A percentile compares a stretch with the other conserved stretches of the same genome.
Evolutionary conservation across 305 asterid genomes (phyloP).

Genomic region (Fraxinus baroniana): DNA sequence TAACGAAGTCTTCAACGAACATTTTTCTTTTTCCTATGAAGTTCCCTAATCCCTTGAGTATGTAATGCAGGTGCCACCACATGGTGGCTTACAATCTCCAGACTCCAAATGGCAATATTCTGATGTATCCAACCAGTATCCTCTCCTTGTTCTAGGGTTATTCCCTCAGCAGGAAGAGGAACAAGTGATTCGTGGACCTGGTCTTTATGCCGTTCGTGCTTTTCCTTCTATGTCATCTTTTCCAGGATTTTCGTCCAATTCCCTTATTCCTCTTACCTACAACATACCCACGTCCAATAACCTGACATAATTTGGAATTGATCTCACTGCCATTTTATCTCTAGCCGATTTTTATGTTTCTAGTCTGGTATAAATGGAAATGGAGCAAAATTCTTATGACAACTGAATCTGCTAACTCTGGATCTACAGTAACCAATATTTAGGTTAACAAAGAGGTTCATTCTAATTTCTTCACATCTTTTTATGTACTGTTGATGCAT

Average conservation of each 20-base stretch:
- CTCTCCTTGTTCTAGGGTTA: slow-evolving; percentile 51
- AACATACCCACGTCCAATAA: slow-evolving; percentile 52
- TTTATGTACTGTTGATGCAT: slow-evolving; percentile 17
- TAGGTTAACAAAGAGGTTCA: slow-evolving; percentile 1
- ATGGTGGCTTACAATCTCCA: slow-evolving; percentile 41
- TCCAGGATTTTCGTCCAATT: slow-evolving; percentile 52
- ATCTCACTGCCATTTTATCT: neutral
- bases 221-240: slow-evolving; percentile 53
- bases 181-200: slow-evolving; percentile 70
- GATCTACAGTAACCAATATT: neutral
- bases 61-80: slow-evolving; percentile 37
- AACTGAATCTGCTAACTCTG: neutral
- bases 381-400: neutral
- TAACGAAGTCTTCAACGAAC: neutral
- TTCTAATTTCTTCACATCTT: neutral
- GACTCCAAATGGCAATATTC: slow-evolving; percentile 56
- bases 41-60: neutral
- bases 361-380: neutral
- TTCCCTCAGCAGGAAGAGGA: slow-evolving; percentile 55
- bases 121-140: slow-evolving; percentile 49
- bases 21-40: slow-evolving; percentile 12
- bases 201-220: slow-evolving; percentile 81
- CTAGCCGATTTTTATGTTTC: neutral
- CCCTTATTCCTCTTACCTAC: slow-evolving; percentile 75
- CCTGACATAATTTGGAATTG: neutral